Conservation (phyloP, 352 stramenopile species). For the Phytopythium sindhum region DNA sequence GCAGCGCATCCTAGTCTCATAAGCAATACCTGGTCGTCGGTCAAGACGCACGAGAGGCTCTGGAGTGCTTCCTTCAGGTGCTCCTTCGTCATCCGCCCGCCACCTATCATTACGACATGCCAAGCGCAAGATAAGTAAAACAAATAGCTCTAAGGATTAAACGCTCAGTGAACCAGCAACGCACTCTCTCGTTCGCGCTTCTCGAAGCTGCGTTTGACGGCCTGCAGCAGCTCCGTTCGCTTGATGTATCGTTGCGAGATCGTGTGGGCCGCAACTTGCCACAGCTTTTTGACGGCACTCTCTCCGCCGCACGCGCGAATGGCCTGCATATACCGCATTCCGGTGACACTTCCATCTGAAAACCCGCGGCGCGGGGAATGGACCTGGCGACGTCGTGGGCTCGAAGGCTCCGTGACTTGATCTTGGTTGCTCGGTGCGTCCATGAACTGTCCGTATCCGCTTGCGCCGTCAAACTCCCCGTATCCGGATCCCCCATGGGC, state of each 20-base stretch:
- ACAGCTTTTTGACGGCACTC: constrained; percentile 24
- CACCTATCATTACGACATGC: constrained; percentile 16
- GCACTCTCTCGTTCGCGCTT: constrained; percentile 46
- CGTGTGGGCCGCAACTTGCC: constrained; percentile 28
- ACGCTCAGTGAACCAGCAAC: not conserved
- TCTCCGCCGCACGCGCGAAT: constrained; percentile 33
- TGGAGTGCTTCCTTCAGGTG: constrained; percentile 54
- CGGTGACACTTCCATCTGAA: constrained; percentile 1
- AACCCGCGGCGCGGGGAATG: not conserved
- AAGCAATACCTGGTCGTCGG: constrained; percentile 46
- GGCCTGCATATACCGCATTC: constrained; percentile 39
- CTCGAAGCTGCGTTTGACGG: constrained; percentile 54
- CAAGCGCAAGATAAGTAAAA: not conserved
- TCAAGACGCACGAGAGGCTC: constrained; percentile 49
- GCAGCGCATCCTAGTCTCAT: not conserved
- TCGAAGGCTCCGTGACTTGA: constrained; percentile 4
- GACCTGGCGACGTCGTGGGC: not conserved
- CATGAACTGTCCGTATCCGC: constrained; percentile 31
- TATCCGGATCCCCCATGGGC: constrained; percentile 20
- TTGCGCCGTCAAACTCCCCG: constrained; percentile 31
- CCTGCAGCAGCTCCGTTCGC: constrained; percentile 46
- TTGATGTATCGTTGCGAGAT: constrained; percentile 39
- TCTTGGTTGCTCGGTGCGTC: constrained; percentile 14
- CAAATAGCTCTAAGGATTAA: too few relatives aligned
- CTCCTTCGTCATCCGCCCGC: constrained; percentile 40